Percentiles rank a stretch among this genome's conserved stretches.
These are phyloP conservation scores for Apiospora koreana DNA, from an alignment of 2,329 filamentous ascomycete species.

Conservation along the genomic window DNA sequence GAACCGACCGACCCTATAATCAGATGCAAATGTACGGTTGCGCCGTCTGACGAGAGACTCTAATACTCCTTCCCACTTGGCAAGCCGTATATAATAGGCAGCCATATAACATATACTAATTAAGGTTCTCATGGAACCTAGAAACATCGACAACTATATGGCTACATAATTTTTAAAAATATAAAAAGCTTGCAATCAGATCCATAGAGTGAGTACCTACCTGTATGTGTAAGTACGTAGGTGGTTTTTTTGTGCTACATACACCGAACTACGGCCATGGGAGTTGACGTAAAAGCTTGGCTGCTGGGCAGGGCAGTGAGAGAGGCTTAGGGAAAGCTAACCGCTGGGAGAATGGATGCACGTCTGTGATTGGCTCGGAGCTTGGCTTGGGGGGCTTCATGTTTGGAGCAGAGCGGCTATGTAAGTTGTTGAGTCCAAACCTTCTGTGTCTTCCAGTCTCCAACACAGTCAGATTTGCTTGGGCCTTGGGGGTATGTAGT, in stretches of 20 bases:
- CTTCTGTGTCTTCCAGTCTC: background rate
- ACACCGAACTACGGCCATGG: background rate
- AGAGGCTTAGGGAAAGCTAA: background rate
- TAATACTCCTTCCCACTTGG: background rate
- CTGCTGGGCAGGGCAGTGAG: background rate
- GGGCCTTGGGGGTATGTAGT: background rate
- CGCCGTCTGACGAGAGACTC: slow-evolving; percentile 3
- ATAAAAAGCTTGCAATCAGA: too few relatives aligned
- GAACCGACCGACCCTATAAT: background rate
- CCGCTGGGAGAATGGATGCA: background rate
- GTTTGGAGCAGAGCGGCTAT: background rate
- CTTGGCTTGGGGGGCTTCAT: background rate
- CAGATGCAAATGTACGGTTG: background rate
- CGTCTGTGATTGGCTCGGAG: background rate
- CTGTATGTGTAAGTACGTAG: too few relatives aligned
- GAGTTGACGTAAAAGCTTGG: background rate
- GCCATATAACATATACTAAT: background rate
- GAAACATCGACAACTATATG: background rate
- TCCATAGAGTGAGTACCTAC: too few relatives aligned
- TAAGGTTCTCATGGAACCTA: background rate
- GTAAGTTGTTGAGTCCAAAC: background rate
- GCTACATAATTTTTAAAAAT: too few relatives aligned
- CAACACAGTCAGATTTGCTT: background rate
- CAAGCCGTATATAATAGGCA: background rate
- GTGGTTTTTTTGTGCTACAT: background rate